Evolutionary conservation across 352 stramenopile genomes (phyloP).

Genomic region (Pythium dissimile): DNA sequence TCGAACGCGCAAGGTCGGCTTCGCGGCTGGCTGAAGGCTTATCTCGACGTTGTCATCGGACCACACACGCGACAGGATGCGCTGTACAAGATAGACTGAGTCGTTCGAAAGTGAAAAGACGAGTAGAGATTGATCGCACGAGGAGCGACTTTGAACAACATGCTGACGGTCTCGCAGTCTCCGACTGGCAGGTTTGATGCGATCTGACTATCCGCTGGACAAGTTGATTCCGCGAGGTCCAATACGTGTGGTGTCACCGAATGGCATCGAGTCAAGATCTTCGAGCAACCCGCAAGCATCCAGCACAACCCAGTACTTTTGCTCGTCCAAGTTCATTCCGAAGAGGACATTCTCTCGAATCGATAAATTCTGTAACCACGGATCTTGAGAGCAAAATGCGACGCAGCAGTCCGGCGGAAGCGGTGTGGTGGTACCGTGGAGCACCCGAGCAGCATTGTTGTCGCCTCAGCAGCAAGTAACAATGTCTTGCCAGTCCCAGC

Average conservation of each 20-base stretch:
- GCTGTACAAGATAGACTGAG: too few species aligned
- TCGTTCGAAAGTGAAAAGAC: conserved; percentile 88
- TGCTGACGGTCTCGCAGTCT: too few species aligned
- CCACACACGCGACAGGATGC: too few species aligned
- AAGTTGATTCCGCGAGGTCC: conserved; percentile 92
- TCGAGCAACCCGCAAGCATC: conserved; percentile 63
- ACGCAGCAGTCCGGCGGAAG: conserved; percentile 1
- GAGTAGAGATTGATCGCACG: conserved; percentile 78
- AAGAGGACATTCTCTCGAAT: conserved; percentile 93
- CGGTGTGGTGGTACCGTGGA: neutral
- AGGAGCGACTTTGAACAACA: too few species aligned
- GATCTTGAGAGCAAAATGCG: conserved; percentile 62
- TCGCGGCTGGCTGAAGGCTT: too few species aligned
- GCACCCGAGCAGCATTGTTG: neutral
- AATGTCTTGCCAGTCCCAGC: conserved; percentile 4
- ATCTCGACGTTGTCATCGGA: too few species aligned
- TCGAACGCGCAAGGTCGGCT: too few species aligned
- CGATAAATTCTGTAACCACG: conserved; percentile 90
- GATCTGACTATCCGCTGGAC: conserved; percentile 84
- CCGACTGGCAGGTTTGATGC: conserved; percentile 44
- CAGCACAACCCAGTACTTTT: conserved; percentile 38
- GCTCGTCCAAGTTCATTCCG: conserved; percentile 36
- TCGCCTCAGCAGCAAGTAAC: conserved; percentile 1
- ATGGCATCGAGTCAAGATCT: conserved; percentile 73
- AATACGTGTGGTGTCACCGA: conserved; percentile 88